Evolutionary conservation across 2,329 filamentous ascomycete species (phyloP).

Genomic region (Microdochium paspali): DNA sequence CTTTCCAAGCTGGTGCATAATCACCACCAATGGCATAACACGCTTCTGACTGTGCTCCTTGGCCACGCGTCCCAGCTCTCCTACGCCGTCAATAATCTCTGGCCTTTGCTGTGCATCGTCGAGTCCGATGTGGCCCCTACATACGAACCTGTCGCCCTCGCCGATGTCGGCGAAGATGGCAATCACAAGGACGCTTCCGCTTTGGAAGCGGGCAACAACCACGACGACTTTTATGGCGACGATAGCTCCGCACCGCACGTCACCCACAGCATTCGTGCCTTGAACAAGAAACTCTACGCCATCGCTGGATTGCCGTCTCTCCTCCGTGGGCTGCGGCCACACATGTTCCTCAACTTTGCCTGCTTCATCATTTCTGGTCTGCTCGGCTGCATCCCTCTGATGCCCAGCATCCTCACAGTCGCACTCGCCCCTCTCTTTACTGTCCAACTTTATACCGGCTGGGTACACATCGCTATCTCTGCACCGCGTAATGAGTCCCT

Average conservation of each 20-base stretch:
- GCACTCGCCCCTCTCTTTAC: slow-evolving; percentile 49
- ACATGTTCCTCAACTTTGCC: slow-evolving; percentile 24
- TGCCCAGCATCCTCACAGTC: slow-evolving; percentile 34
- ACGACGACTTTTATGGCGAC: slow-evolving; percentile 16
- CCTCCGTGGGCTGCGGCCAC: slow-evolving; percentile 55
- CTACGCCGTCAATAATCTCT: slow-evolving; percentile 37
- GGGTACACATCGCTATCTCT: slow-evolving; percentile 77
- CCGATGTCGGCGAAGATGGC: neutral
- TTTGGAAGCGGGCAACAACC: neutral
- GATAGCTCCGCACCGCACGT: slow-evolving; percentile 23
- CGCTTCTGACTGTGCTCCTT: neutral
- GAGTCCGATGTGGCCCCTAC: slow-evolving; percentile 36
- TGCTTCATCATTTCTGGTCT: slow-evolving; percentile 26
- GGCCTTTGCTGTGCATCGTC: slow-evolving; percentile 40
- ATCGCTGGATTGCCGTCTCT: slow-evolving; percentile 52
- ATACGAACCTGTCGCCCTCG: slow-evolving; percentile 33
- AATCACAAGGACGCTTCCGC: neutral
- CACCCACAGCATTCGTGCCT: slow-evolving; percentile 37
- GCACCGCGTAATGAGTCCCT: slow-evolving; percentile 50
- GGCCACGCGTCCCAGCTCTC: slow-evolving; percentile 19
- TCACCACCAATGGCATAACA: neutral
- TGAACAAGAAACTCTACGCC: slow-evolving; percentile 43
- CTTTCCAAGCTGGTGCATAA: neutral
- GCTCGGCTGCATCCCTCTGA: slow-evolving; percentile 25
- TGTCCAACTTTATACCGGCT: slow-evolving; percentile 59